Base-by-base conservation (phyloP, 176 grass and related monocot species). In the Ensete ventricosum region DNA sequence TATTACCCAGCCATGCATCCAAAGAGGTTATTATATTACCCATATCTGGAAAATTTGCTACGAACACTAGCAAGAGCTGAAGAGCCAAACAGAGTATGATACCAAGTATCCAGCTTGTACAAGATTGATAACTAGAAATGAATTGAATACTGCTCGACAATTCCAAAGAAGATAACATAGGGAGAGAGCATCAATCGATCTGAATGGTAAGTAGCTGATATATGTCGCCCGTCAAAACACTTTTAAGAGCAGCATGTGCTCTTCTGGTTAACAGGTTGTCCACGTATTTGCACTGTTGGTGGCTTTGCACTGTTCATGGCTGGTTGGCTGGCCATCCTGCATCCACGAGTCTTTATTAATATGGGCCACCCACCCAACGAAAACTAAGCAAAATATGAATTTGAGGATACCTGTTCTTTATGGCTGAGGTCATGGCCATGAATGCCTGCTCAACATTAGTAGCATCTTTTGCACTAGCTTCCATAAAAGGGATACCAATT, bases 311-410 rank as follows among this genome's bases (percentile, higher is more conserved):
- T 75, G 17, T 76, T 76, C 9, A 82, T 77, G 2, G 87, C 17
- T 50, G 83, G 87, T 76, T 89, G 87, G 75, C 87, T 89, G 11
- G 83, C 87, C 87, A 89, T 89, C 87, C 87, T 89, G 77, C 57
- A 65, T 26, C 22, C 8, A 1, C 50, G 25, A 27, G 11, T 21
- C 4, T 21, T 76, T 51, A 50, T 24, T 14, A 34, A 4, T 43
- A 43, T 11, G 14, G 10, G 66, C 9, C 8, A 34, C 14, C 20
- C 14, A 26, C 2, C 34, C 8, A 26, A 23, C 22, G 22, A 23
- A 23, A 23, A 23, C 22, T 23, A 23, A 23, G 22, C 22, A 23
- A 23, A 23, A 23, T 23, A 23, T 23, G 22, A 23, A 23, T 23
- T 23, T 20, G 51, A 69, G 10, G 10, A 17, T 22, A 89, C 87